Conservation (phyloP, 495 filamentous ascomycete genomes). For the Sphaerosporella brunnea region DNA sequence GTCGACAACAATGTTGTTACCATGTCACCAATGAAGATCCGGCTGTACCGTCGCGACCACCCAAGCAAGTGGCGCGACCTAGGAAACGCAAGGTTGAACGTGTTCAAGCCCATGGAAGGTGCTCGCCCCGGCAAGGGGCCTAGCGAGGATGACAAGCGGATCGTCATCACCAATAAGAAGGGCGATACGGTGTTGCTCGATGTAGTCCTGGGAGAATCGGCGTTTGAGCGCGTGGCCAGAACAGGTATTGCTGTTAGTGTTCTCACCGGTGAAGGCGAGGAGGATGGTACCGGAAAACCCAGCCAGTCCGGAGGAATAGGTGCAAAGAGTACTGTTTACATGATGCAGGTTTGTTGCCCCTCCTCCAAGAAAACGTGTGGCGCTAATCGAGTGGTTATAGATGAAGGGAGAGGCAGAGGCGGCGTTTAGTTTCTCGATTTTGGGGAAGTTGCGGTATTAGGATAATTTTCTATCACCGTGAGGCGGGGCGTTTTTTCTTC, state of each 20-base stretch:
- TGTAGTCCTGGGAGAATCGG: constrained; percentile 61
- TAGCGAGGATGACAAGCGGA: constrained; percentile 56
- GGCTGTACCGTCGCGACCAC: constrained; percentile 62
- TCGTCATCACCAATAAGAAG: constrained; percentile 55
- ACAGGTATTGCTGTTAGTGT: constrained; percentile 76
- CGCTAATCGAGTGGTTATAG: constrained; percentile 14
- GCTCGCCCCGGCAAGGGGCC: constrained; percentile 31
- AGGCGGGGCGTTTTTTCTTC: no score
- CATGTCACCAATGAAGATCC: constrained; percentile 42
- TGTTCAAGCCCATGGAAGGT: constrained; percentile 47
- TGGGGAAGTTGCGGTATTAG: constrained; percentile 42
- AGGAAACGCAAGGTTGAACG: constrained; percentile 64
- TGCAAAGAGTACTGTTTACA: constrained; percentile 35
- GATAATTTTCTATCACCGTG: background rate
- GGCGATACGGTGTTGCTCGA: constrained; percentile 56
- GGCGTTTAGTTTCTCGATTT: constrained; percentile 43
- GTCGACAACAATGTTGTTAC: constrained; percentile 4
- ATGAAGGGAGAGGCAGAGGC: constrained; percentile 47
- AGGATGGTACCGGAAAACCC: constrained; percentile 46
- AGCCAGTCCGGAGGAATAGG: constrained; percentile 54
- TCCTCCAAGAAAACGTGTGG: background rate
- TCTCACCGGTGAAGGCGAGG: constrained; percentile 60
- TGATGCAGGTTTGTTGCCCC: constrained; percentile 25
- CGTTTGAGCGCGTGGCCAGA: constrained; percentile 65
- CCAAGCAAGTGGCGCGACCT: constrained; percentile 76